Base-by-base conservation (phyloP, 2,329 filamentous ascomycete species). In the Davidsoniella virescens region DNA sequence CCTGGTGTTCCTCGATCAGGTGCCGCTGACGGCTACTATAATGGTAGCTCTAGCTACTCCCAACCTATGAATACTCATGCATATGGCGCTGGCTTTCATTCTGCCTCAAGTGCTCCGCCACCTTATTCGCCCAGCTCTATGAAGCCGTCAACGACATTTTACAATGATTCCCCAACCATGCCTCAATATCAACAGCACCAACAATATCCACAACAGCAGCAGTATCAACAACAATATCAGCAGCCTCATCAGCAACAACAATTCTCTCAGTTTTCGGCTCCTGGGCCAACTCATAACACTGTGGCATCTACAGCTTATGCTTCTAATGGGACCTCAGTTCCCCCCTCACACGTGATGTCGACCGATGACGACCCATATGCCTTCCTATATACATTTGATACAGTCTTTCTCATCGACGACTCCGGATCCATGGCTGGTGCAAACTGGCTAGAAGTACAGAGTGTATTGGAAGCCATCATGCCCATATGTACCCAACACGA, bases 371-470 rank as follows among this genome's bases (percentile, higher is more conserved):
- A 87, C 58, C 75, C 71, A 2, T 92, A 85, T 61, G 73, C 78
- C 2, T 94, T 94, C 61, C 77, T 96, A 4, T 63, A 66, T 40
- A 71, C 71, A 14, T 95, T 94, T 61, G 87, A 96, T 65, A 95
- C 87, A 29, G 67, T 90, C 51, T 88, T 96, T 62, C 66, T 96
- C 1, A 86, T 96, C 60, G 90, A 96, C 61, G 90, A 96, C 67
- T 87, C 82, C n/a, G 77, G 78, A 4, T 88, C 82, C 57, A 96
- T 96, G 90, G 68, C 70, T 1, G 85, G 82, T 14, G 61, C 67
- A n/a, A 74, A 72, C 18, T 96, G 90, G 90, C 63, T 67, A 10
- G 84, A 95, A 63, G 84, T 85, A 0, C 67, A 72, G 23, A 68
- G 73, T 7, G 85, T 83, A 1, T 73, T 96, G 2, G 66, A 72